Percentiles rank a stretch among this genome's conserved stretches.
Evolutionary conservation across 208 protist species (phyloP).

Genomic region (Acanthamoeba royreba): DNA sequence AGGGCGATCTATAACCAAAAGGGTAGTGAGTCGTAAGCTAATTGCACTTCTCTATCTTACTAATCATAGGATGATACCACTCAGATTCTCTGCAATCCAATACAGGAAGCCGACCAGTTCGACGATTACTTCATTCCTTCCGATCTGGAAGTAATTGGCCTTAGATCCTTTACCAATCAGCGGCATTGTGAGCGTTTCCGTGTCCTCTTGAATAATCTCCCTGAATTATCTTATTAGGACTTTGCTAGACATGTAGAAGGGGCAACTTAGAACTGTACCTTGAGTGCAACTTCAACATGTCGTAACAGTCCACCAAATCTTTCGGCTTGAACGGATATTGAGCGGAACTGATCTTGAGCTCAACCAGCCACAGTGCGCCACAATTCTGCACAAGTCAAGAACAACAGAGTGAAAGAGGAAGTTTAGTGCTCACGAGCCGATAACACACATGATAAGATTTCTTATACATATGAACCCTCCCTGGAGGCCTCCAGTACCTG

Average conservation of each 20-base stretch:
- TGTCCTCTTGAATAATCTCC: neutral
- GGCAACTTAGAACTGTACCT: neutral
- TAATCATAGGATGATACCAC: neutral
- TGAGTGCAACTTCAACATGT: neutral
- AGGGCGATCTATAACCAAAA: neutral
- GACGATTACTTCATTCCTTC: neutral
- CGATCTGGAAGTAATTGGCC: neutral
- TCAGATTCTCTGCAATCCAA: neutral
- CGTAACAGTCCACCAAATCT: neutral
- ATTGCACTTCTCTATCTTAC: neutral
- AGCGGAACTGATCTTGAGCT: neutral
- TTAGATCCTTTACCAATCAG: neutral
- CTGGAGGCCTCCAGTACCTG: too few relatives aligned
- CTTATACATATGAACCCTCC: too few relatives aligned
- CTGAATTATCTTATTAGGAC: neutral
- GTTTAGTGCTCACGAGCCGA: neutral
- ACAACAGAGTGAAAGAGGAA: neutral
- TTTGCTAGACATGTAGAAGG: neutral
- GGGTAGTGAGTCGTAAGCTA: neutral
- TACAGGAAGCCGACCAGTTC: neutral
- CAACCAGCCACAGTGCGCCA: neutral
- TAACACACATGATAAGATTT: too few relatives aligned
- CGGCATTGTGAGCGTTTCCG: neutral
- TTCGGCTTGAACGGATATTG: neutral
- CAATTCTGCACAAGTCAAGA: neutral